Evolutionary conservation across 352 stramenopile species (phyloP).

Genomic region (Phytophthora syringae): DNA sequence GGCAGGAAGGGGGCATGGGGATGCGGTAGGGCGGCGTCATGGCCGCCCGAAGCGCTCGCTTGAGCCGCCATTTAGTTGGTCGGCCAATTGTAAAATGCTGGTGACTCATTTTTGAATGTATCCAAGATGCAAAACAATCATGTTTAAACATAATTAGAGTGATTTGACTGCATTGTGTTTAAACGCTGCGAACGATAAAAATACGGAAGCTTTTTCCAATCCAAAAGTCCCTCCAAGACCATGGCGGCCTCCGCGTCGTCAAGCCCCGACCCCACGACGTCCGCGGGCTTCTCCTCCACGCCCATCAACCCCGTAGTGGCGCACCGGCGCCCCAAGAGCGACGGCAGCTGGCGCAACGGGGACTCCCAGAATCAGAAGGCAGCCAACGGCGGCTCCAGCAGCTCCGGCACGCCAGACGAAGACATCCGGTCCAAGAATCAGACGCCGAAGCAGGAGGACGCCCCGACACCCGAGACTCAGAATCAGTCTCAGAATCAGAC

Average conservation of each 20-base stretch:
- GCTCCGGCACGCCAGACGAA: conserved; percentile 37
- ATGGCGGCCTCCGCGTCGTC: conserved; percentile 7
- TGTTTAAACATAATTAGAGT: no score
- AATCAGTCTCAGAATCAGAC: conserved; percentile 23
- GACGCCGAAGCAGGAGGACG: conserved; percentile 12
- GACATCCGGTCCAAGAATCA: conserved; percentile 28
- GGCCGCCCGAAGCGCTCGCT: neutral
- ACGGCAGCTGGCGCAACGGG: conserved; percentile 27
- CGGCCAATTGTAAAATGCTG: no score
- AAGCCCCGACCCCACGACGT: neutral
- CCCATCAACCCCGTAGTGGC: conserved; percentile 42
- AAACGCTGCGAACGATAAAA: no score
- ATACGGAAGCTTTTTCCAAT: conserved; percentile 8
- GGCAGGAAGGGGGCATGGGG: conserved; percentile 3
- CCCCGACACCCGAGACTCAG: no score
- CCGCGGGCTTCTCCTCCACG: conserved; percentile 45
- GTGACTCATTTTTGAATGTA: no score
- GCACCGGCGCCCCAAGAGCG: conserved; percentile 26
- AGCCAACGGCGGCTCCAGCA: conserved; percentile 21
- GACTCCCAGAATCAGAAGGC: conserved; percentile 17
- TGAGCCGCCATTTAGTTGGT: neutral
- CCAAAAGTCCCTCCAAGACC: neutral
- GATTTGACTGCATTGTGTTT: no score
- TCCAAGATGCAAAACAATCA: no score
- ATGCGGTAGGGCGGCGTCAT: conserved; percentile 2